Evolutionary conservation across 2,329 filamentous ascomycete species (phyloP).

Genomic region (Didymella keratinophila): DNA sequence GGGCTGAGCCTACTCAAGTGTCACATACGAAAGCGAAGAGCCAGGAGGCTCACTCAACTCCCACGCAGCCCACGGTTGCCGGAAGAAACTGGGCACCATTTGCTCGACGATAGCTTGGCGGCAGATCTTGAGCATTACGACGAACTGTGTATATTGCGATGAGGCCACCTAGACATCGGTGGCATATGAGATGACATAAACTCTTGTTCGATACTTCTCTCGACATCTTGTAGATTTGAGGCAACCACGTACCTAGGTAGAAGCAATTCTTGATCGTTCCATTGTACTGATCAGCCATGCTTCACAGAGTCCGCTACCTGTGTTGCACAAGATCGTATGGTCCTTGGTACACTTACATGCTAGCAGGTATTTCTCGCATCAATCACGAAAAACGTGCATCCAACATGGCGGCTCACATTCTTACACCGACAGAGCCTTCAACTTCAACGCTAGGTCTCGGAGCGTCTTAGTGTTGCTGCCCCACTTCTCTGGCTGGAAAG

Average conservation of each 20-base stretch:
- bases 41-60: too few relatives aligned
- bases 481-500: neutral
- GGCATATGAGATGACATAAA: neutral
- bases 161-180: neutral
- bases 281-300: neutral
- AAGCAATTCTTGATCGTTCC: neutral
- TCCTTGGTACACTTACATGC: too few relatives aligned
- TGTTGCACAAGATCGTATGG: too few relatives aligned
- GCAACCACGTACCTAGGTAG: neutral
- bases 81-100: neutral
- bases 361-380: too few relatives aligned
- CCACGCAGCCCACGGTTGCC: neutral
- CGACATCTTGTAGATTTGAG: neutral
- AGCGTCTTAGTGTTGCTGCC: neutral
- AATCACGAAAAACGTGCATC: too few relatives aligned
- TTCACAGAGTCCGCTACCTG: too few relatives aligned
- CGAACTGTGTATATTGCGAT: neutral
- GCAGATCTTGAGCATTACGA: neutral
- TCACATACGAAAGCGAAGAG: neutral
- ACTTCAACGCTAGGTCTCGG: neutral
- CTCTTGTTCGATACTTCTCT: neutral
- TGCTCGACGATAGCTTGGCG: neutral
- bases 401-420: too few relatives aligned
- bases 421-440: too few relatives aligned
- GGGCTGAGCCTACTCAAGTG: neutral